Evolutionary conservation across 768 basidiomycete genomes (phyloP).

Genomic region (Cubamyces sp.): DNA sequence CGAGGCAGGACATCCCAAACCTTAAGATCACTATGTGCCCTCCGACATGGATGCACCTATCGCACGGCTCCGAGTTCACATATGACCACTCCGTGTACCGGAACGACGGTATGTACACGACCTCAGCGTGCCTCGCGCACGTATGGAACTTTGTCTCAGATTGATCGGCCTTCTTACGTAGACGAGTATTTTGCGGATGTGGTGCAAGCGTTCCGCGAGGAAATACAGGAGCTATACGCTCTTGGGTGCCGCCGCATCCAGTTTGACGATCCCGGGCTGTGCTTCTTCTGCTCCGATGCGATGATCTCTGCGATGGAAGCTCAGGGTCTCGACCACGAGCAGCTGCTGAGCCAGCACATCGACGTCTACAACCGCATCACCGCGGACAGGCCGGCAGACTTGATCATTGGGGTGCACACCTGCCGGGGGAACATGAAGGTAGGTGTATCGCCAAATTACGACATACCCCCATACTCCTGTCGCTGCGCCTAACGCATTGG

Average conservation of each 20-base stretch:
- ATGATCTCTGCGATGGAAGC: constrained; percentile 57
- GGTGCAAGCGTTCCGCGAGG: constrained; percentile 48
- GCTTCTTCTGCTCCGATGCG: constrained; percentile 65
- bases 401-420: constrained; percentile 60
- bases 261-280: constrained; percentile 50
- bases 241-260: constrained; percentile 49
- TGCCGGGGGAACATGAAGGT: constrained; percentile 51
- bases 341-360: constrained; percentile 65
- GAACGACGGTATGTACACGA: constrained; percentile 49
- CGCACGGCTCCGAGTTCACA: constrained; percentile 58
- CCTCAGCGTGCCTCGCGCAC: constrained; percentile 8
- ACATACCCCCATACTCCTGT: not conserved
- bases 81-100: constrained; percentile 62
- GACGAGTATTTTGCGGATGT: constrained; percentile 53
- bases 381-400: constrained; percentile 51
- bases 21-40: constrained; percentile 74
- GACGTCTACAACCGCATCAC: constrained; percentile 63
- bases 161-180: not conserved
- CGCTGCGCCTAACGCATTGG: constrained; percentile 43
- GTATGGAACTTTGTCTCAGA: not conserved
- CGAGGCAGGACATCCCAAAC: constrained; percentile 55
- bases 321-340: constrained; percentile 61
- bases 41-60: constrained; percentile 73
- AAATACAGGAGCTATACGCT: constrained; percentile 47
- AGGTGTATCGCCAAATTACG: constrained; percentile 6